Evolutionary conservation across 177 flowering plant genomes (phyloP), one percentile per base, ranked within the genome.

Genomic region (Vitis hybrid): DNA sequence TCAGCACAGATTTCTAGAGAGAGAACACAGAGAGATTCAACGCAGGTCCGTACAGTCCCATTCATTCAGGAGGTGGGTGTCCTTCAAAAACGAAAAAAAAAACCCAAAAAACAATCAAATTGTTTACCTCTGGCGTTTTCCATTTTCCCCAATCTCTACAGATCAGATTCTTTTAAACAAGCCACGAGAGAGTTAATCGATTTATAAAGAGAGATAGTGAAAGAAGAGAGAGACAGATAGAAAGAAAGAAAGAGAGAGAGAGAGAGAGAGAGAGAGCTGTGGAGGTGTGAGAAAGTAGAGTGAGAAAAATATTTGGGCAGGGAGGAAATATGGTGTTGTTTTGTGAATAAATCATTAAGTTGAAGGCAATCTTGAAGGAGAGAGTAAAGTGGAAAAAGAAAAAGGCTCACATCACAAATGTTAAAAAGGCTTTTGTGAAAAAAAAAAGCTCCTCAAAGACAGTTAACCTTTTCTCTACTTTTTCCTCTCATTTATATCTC

Each of bases 241-340:
- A 71, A 52, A 70, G 56, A 64, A 52, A 75, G 72, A 69, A 61
- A 71, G 65, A 48, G 60, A 51, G 18, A 65, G 55, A 72, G 63
- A 51, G 61, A 48, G 26, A 45, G 60, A 51, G 48, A 65, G 52
- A 60, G 67, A 16, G 52, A 65, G 31, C 16, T 55, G n/a, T 31
- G 8, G 48, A 18, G 59, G 56, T 57, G 51, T 45, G 22, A 2
- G 53, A 55, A 14, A 29, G 31, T 51, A 48, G 11, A 5, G 3
- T 58, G 22, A 58, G 22, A 11, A 58, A n/a, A 22, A 58, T 19
- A 10, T n/a, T 19, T n/a, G 62, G 62, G 62, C 26, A 45, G 31
- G 48, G 16, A 69, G 49, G 8, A 6, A 39, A 39, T 39, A 39
- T 39, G 45, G 4, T 39, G 45, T 39, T 33, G 45, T 39, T 39